Conservation (phyloP, 108 stramenopile species). For the Cyclotella cryptica region DNA sequence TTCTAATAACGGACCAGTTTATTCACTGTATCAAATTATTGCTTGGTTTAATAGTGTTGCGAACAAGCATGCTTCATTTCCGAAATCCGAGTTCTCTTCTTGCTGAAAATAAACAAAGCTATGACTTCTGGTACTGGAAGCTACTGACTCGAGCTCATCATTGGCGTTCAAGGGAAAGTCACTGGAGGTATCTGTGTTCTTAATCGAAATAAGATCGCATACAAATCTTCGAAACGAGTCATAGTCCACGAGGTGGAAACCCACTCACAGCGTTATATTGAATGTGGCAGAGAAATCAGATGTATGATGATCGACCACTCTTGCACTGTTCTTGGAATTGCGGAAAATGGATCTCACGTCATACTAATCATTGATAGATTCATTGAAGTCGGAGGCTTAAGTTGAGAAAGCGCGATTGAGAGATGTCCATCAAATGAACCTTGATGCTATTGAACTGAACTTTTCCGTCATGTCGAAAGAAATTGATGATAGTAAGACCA, state of each 20-base stretch:
- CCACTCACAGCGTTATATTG: conserved; percentile 18
- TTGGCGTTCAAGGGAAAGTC: not conserved
- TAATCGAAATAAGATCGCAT: conserved; percentile 16
- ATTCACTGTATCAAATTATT: too few species aligned
- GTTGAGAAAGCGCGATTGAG: not conserved
- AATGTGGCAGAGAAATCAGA: conserved; percentile 14
- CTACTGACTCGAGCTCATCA: conserved; percentile 11
- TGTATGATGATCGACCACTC: not conserved
- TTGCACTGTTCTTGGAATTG: conserved; percentile 7
- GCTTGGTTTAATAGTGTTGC: too few species aligned
- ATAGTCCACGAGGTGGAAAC: conserved; percentile 4
- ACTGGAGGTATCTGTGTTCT: not conserved
- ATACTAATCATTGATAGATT: not conserved
- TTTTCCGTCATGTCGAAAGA: not conserved
- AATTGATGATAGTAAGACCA: not conserved
- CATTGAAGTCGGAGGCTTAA: not conserved
- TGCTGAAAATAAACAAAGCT: not conserved
- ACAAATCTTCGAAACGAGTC: not conserved
- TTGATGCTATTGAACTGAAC: not conserved
- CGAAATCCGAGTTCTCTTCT: too few species aligned
- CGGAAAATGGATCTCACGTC: conserved; percentile 1
- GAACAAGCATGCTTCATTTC: too few species aligned
- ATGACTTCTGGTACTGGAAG: not conserved
- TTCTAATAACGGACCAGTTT: too few species aligned
- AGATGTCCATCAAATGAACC: not conserved